Conservation (phyloP, 805 yeast species). For the Wickerhamomyces tratensis region DNA sequence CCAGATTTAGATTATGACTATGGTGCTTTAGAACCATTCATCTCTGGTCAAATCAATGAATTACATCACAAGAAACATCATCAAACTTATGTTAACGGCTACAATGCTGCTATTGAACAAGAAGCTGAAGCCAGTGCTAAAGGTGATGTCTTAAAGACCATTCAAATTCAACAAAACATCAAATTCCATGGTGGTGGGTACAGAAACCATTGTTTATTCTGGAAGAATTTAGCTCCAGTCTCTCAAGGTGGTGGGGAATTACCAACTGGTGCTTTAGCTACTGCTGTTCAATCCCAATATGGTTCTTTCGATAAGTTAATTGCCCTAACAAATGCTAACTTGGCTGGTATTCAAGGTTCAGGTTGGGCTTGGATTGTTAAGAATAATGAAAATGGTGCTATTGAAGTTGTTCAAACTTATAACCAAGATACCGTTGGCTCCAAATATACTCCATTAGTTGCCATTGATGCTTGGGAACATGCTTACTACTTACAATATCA, state of each 20-base stretch:
- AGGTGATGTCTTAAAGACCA: slow-evolving; percentile 49
- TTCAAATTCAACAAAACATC: slow-evolving; percentile 62
- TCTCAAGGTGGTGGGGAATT: slow-evolving; percentile 69
- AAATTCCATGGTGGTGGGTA: slow-evolving; percentile 93
- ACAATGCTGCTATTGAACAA: slow-evolving; percentile 70
- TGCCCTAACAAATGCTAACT: slow-evolving; percentile 49
- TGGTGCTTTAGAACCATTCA: slow-evolving; percentile 78
- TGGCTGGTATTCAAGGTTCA: slow-evolving; percentile 89
- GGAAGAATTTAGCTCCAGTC: slow-evolving; percentile 79
- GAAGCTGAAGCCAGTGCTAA: slow-evolving; percentile 51
- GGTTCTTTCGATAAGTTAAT: slow-evolving; percentile 69
- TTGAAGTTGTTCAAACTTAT: slow-evolving; percentile 72
- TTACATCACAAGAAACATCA: slow-evolving; percentile 86
- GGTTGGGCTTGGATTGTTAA: slow-evolving; percentile 93
- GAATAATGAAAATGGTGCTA: slow-evolving; percentile 62
- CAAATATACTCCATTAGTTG: slow-evolving; percentile 60
- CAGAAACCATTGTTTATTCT: slow-evolving; percentile 77
- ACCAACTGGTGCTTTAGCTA: slow-evolving; percentile 44
- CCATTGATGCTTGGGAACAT: slow-evolving; percentile 96
- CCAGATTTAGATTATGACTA: slow-evolving; percentile 82
- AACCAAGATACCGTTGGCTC: slow-evolving; percentile 84
- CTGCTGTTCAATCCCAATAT: slow-evolving; percentile 51
- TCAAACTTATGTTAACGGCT: slow-evolving; percentile 83
- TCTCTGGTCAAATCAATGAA: slow-evolving; percentile 81
- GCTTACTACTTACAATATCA: slow-evolving; percentile 92